Percentiles rank a stretch among this genome's conserved stretches.
These are phyloP conservation scores for Yarrowia hollandica DNA, from an alignment of 805 yeast genomes.

Conservation along the genomic window DNA sequence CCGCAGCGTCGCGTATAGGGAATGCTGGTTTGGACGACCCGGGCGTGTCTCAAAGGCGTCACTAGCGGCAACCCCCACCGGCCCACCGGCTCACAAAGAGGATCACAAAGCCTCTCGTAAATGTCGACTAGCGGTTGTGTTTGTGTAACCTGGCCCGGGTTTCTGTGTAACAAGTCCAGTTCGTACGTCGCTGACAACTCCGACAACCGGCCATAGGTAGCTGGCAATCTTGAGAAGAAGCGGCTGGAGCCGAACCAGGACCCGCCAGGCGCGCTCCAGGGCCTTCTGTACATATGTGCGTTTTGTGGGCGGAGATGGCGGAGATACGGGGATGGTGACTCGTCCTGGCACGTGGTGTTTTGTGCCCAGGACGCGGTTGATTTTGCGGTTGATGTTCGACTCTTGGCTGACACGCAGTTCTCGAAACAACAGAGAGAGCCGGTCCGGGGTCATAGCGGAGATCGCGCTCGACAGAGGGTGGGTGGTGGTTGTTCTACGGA, in stretches of 20 bases:
- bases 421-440: background rate
- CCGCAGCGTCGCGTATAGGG: background rate
- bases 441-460: slow-evolving; percentile 18
- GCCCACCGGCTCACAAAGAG: background rate
- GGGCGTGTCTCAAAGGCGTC: background rate
- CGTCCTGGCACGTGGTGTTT: background rate
- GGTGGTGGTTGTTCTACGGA: too few relatives aligned
- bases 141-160: background rate
- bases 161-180: background rate
- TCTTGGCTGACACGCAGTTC: background rate
- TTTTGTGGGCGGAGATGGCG: background rate
- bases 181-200: slow-evolving; percentile 5
- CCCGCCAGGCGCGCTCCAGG: background rate
- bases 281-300: slow-evolving; percentile 14
- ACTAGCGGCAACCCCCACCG: background rate
- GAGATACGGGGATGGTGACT: background rate
- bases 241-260: slow-evolving; percentile 6
- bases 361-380: background rate
- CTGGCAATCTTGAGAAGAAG: slow-evolving; percentile 3
- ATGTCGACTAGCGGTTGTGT: slow-evolving; percentile 4
- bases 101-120: slow-evolving; percentile 9
- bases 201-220: slow-evolving; percentile 9
- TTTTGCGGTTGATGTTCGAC: background rate
- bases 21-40: background rate
- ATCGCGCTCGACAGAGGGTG: background rate